Evolutionary conservation across 345 rosid genomes (phyloP).

Genomic region (Litchi chinensis): DNA sequence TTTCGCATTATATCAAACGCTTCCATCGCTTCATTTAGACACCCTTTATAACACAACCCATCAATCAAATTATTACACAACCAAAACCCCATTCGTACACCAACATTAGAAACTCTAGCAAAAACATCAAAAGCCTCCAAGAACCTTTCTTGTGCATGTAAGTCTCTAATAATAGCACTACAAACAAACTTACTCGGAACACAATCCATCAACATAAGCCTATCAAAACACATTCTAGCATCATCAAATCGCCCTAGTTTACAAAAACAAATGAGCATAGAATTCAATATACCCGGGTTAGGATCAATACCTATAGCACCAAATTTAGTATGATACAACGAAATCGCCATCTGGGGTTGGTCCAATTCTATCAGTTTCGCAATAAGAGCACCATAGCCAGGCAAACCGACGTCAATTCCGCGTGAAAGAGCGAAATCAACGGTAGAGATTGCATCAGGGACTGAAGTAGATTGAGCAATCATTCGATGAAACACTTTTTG

Average conservation of each 20-base stretch:
- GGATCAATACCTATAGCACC: slow-evolving; percentile 45
- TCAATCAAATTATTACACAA: slow-evolving; percentile 49
- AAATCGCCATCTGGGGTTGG: slow-evolving; percentile 42
- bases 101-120: slow-evolving; percentile 27
- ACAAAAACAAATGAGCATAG: slow-evolving; percentile 54
- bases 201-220: slow-evolving; percentile 34
- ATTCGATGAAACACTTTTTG: slow-evolving; percentile 47
- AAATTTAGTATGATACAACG: slow-evolving; percentile 38
- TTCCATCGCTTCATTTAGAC: slow-evolving; percentile 52
- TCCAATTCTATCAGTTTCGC: slow-evolving; percentile 49
- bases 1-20: slow-evolving; percentile 49
- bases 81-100: slow-evolving; percentile 43
- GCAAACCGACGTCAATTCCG: slow-evolving; percentile 49
- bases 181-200: slow-evolving; percentile 41
- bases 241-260: slow-evolving; percentile 54
- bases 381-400: slow-evolving; percentile 35
- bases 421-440: slow-evolving; percentile 40
- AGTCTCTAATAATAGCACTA: slow-evolving; percentile 42
- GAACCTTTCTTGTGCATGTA: slow-evolving; percentile 42
- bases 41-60: slow-evolving; percentile 50
- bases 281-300: slow-evolving; percentile 44
- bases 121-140: slow-evolving; percentile 55
- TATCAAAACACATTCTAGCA: slow-evolving; percentile 51
- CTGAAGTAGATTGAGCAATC: slow-evolving; percentile 36
- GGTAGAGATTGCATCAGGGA: slow-evolving; percentile 41